Evolutionary conservation across 768 basidiomycete genomes (phyloP), one percentile per base, ranked within the genome.

Genomic region (Melanogaster broomeanus): DNA sequence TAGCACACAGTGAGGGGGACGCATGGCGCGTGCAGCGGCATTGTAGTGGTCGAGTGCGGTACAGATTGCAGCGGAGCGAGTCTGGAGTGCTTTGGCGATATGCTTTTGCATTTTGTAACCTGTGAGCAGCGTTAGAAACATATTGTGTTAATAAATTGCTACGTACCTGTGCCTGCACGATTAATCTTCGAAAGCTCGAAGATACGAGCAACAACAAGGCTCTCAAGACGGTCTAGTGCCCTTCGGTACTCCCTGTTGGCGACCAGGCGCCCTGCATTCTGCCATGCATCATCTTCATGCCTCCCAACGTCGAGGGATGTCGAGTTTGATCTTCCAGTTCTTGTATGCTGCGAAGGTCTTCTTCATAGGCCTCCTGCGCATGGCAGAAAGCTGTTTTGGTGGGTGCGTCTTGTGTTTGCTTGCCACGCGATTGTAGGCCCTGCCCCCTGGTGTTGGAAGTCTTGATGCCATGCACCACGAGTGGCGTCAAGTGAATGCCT

Each of bases 161-260:
- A 51, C 56, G 18, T 27, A 62, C 63, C 61, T 10, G 56, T 60
- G 2, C 52, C 42, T 4, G 57, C 56, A 31, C 42, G 42, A 22
- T 61, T 63, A 52, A 63, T 57, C 43, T 63, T 65, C 11, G 54
- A 48, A 2, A 65, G 42, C 35, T 61, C 62, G 24, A 61, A 61
- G 2, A 63, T 51, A 2, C 58, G 38, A 2, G 56, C 39, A 0
- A 61, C 51, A 13, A 62, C 39, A 8, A 62, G 39, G 0, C 47
- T 31, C 42, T 62, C 59, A 3, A 64, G 48, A 18, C 7, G 13
- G 22, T 62, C 53, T 16, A 64, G 51, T 2, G 51, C 51, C 1
- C 38, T 9, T 4, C 45, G 51, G 25, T 61, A 64, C 18, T 51
- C 45, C 3, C 39, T 16, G 4, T 33, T 19, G 6, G 42, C 38